Percentiles rank a stretch among this genome's conserved stretches.
Evolutionary conservation across 2,329 filamentous ascomycete genomes (phyloP).

Genomic region (Neurospora crassa): DNA sequence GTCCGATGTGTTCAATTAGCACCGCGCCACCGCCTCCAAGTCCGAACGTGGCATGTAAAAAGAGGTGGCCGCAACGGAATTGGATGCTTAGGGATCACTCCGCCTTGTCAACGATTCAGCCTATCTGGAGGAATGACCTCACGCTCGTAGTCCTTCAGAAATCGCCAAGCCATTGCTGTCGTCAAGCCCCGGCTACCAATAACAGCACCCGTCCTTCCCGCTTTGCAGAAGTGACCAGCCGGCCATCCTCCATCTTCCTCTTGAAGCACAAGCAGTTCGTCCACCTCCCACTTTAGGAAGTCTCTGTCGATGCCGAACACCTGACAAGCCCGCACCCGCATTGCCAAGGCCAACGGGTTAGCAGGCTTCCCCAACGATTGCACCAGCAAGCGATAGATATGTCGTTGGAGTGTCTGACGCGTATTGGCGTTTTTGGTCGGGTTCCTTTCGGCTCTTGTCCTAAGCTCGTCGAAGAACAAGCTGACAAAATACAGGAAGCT

Average conservation of each 20-base stretch:
- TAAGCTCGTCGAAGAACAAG: neutral
- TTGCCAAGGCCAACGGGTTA: conserved; percentile 1
- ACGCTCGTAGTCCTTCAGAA: conserved; percentile 2
- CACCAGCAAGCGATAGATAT: neutral
- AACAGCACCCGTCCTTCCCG: neutral
- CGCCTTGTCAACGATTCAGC: neutral
- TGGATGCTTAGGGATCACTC: neutral
- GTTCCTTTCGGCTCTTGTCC: neutral
- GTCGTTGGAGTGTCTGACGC: neutral
- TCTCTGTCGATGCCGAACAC: neutral
- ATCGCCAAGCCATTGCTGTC: conserved; percentile 1
- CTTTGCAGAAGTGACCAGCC: conserved; percentile 1
- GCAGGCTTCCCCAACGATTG: neutral
- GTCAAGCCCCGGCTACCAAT: conserved; percentile 2
- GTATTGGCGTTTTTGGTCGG: neutral
- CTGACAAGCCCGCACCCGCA: conserved; percentile 3
- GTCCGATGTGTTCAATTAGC: neutral
- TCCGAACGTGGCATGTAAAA: conserved; percentile 28
- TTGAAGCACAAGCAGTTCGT: conserved; percentile 2
- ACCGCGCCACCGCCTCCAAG: neutral
- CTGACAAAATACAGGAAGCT: neutral
- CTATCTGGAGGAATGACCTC: neutral
- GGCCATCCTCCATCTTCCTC: conserved; percentile 5
- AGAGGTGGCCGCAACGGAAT: neutral
- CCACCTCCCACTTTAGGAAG: neutral